phyloP scores from a whole-genome alignment of 768 basidiomycete genomes.

The Leccinum truebloodii region DNA sequence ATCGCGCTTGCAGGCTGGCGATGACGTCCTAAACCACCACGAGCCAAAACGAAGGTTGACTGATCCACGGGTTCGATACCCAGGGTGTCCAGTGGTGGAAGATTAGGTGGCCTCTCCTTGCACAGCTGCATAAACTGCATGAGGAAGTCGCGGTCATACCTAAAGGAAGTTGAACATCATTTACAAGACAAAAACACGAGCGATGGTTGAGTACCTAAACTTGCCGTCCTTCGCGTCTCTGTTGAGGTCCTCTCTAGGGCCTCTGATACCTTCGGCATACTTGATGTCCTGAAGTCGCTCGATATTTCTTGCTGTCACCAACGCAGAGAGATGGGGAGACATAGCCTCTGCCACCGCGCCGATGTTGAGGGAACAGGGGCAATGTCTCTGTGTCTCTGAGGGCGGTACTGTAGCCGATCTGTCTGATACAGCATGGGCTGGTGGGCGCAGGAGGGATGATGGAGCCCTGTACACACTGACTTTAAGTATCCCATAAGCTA shows the following conservation, averaged over 20 bases:
- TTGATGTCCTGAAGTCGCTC: conserved; percentile 74
- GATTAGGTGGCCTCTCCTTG: conserved; percentile 90
- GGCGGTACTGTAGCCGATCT: conserved; percentile 51
- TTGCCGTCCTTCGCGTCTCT: conserved; percentile 77
- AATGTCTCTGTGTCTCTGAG: conserved; percentile 41
- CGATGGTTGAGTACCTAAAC: conserved; percentile 46
- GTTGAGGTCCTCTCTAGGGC: conserved; percentile 86
- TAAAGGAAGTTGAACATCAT: conserved; percentile 28
- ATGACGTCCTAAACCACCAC: conserved; percentile 66
- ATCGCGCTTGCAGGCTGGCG: conserved; percentile 46
- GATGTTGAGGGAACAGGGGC: conserved; percentile 75
- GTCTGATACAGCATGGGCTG: conserved; percentile 42
- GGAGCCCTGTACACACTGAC: too few relatives aligned
- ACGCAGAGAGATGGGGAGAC: conserved; percentile 47
- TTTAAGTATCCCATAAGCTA: too few relatives aligned
- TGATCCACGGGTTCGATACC: conserved; percentile 82
- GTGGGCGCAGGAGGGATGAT: conserved; percentile 27
- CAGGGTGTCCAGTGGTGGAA: conserved; percentile 87
- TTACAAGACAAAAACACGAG: too few relatives aligned
- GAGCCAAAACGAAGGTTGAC: conserved; percentile 47
- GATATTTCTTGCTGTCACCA: conserved; percentile 83
- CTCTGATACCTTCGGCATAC: conserved; percentile 71
- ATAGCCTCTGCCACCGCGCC: conserved; percentile 46
- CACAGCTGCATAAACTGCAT: conserved; percentile 97
- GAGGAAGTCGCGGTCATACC: conserved; percentile 97